Conservation (phyloP, 306 rosid species). For the Erythrophleum fordii region DNA sequence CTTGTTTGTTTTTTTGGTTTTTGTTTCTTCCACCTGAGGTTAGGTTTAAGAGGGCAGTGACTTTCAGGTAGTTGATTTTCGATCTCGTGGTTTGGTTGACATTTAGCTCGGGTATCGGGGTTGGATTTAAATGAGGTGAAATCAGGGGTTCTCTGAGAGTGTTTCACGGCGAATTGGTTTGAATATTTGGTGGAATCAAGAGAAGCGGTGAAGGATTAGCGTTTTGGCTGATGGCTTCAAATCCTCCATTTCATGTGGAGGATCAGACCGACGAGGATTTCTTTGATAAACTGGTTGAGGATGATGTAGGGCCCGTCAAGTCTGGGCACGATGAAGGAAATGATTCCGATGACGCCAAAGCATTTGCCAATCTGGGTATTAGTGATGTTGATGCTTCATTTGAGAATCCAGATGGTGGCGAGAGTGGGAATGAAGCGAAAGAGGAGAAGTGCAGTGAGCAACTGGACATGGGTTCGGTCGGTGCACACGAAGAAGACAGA, state of each 20-base stretch:
- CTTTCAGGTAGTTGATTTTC: conserved; percentile 33
- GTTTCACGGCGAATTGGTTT: conserved; percentile 24
- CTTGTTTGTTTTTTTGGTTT: conserved; percentile 43
- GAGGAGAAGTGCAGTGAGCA: conserved; percentile 34
- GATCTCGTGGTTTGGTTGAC: conserved; percentile 55
- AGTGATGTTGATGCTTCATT: conserved; percentile 48
- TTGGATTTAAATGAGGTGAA: conserved; percentile 29
- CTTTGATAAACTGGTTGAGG: conserved; percentile 87
- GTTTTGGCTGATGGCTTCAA: conserved; percentile 70
- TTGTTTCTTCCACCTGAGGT: conserved; percentile 35
- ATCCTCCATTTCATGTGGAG: conserved; percentile 85
- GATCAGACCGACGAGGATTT: conserved; percentile 93
- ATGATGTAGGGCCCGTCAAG: conserved; percentile 55
- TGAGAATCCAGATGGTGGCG: conserved; percentile 42
- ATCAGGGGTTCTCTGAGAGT: conserved; percentile 27
- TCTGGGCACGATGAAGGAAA: conserved; percentile 41
- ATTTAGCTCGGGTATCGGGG: conserved; percentile 47
- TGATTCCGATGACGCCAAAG: conserved; percentile 67
- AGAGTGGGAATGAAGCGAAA: conserved; percentile 34
- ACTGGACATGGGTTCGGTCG: conserved; percentile 36
- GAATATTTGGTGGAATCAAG: conserved; percentile 41
- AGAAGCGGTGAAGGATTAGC: conserved; percentile 46
- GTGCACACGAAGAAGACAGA: conserved; percentile 37
- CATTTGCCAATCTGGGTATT: conserved; percentile 59
- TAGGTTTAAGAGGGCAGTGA: conserved; percentile 31